Base-by-base conservation (phyloP, 257 asterid genomes). In the Prunella vulgaris region DNA sequence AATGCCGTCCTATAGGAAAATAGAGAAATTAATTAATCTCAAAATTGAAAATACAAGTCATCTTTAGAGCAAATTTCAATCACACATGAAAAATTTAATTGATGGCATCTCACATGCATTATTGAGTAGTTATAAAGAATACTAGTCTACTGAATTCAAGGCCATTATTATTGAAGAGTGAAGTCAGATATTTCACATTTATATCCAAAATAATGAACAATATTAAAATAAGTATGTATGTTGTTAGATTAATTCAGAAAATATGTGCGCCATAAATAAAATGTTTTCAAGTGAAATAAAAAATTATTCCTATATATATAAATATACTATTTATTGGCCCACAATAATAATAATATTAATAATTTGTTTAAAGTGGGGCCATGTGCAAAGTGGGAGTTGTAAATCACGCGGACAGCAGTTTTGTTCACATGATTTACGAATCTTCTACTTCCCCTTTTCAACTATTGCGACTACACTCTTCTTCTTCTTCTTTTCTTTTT, bases 351-450 rank as follows among this genome's bases (percentile, higher is more conserved):
- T 22, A 52, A 32, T 30, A 30, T 32, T 32, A 56, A 8, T 28
- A 20, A 67, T 1, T 6, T 1, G n/a, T 15, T 66, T 44, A 63
- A 49, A 37, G 58, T 61, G 72, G 78, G 85, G 71, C 71, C 76
- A 72, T 64, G 46, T 37, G 77, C 74, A 75, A 81, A 78, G 80
- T 69, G 75, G 64, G 30, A 58, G 83, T 72, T 70, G 51, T 67
- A 5, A 64, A 60, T 67, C 74, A 74, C 64, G 78, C 69, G 74
- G 24, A 25, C 64, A 74, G 70, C n/a, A n/a, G n/a, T n/a, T 68
- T 68, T 73, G 52, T 42, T 77, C 81, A 77, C 81, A 77, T 77
- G 81, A 77, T 77, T 66, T 60, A 53, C 74, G 72, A 60, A 72
- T 72, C 75, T 53, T 60, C 70, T 28, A 33, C 46, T 38, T 64